These are phyloP conservation scores for Mycosphaerella sp. DNA, from an alignment of 2,329 filamentous ascomycete species.

Conservation along the genomic window DNA sequence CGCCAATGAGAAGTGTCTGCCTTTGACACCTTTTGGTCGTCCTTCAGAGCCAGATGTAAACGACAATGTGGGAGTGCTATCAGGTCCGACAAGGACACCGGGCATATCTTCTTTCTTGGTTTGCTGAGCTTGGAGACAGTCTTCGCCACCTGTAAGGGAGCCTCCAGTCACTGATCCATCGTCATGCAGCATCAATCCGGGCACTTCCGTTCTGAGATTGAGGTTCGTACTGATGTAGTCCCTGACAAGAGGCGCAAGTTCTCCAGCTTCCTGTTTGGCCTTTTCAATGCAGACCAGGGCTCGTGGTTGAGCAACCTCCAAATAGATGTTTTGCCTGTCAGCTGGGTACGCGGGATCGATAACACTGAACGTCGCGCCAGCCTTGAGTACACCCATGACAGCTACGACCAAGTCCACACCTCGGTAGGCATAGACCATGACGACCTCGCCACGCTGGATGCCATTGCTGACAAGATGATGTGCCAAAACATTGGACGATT, in stretches of 20 bases:
- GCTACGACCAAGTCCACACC: conserved; percentile 71
- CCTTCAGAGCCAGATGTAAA: conserved; percentile 65
- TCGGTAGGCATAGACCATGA: conserved; percentile 86
- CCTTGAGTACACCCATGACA: conserved; percentile 66
- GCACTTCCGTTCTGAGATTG: conserved; percentile 65
- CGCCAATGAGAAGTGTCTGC: conserved; percentile 77
- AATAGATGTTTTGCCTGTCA: conserved; percentile 72
- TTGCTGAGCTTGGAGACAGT: conserved; percentile 57
- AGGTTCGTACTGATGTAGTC: conserved; percentile 69
- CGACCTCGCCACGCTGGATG: conserved; percentile 72
- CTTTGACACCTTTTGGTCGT: conserved; percentile 76
- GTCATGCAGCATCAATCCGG: conserved; percentile 64
- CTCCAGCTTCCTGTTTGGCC: conserved; percentile 62
- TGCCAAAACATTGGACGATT: conserved; percentile 73
- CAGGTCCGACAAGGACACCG: conserved; percentile 75
- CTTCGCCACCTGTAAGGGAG: conserved; percentile 52
- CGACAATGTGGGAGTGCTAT: conserved; percentile 68
- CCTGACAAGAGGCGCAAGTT: conserved; percentile 53
- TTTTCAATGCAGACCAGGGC: conserved; percentile 68
- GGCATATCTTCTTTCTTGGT: conserved; percentile 53
- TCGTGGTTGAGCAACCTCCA: conserved; percentile 70
- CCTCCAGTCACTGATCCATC: conserved; percentile 70
- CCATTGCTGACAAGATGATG: conserved; percentile 72
- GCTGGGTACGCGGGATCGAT: conserved; percentile 80
- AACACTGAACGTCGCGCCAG: conserved; percentile 55